Evolutionary conservation across 495 filamentous ascomycete genomes (phyloP), one percentile per base, ranked within the genome.

Genomic region (Achaetomiella virescens): DNA sequence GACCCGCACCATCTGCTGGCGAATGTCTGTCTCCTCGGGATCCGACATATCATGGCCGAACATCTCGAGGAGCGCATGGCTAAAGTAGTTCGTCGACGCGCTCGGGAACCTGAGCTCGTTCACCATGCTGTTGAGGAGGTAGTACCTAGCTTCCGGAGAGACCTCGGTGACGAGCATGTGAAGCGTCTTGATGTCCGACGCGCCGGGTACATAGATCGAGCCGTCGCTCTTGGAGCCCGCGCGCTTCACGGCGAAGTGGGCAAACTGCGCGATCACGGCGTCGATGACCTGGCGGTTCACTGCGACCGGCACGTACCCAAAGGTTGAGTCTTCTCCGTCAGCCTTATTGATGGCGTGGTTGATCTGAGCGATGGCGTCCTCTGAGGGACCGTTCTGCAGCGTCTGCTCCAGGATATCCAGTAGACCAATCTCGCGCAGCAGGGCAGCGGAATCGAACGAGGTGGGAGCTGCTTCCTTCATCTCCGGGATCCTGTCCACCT

Each of bases 21-120:
- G 86, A 48, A 96, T 84, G 52, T 93, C 89, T 2, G 79, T 80
- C 64, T 89, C 86, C 63, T 91, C 85, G 31, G 85, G 81, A 66
- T 95, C 90, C 43, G 81, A 78, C 48, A 84, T 73, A 61, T 91
- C 85, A 55, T 82, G 79, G 14, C 88, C 87, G 69, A 97, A 97
- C 52, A 99, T 74, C 61, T 92, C 85, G 40, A 97, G 79, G 17
- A 97, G 80, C 15, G 88, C 82, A 66, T 90, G 88, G 68, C 84
- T 89, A 73, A 96, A 99, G 74, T 91, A 97, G 64, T 95, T 86
- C 17, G 93, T 97, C 63, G 91, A 82, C 61, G 84, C 86, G 65
- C 90, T 95, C 2, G 90, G 87, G 62, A 88, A 93, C 44, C 95
- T 86, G 25, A 99, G 84, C 70, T 97, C 90, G 71, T 96, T 93